Evolutionary conservation across 2,329 filamentous ascomycete species (phyloP).

Genomic region (Coccinonectria pachysandricola): DNA sequence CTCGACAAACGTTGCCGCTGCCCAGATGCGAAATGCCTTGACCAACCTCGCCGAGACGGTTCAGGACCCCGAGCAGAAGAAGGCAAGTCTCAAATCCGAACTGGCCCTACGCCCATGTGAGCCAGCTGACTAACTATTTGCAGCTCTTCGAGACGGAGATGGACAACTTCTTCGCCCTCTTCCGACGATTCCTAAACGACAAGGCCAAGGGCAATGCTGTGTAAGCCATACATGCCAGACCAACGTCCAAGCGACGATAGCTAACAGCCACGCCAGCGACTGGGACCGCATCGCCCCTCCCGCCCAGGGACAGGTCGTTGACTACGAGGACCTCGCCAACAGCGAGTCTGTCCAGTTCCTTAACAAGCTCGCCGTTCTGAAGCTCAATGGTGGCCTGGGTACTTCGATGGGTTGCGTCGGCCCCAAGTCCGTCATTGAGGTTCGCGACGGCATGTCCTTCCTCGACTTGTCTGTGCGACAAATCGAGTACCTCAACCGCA

Average conservation of each 20-base stretch:
- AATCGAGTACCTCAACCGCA: constrained; percentile 98
- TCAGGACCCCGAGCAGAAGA: constrained; percentile 68
- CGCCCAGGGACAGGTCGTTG: constrained; percentile 84
- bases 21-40: constrained; percentile 97
- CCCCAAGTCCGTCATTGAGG: constrained; percentile 98
- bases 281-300: constrained; percentile 96
- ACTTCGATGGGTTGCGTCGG: constrained; percentile 99
- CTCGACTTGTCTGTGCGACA: constrained; percentile 96
- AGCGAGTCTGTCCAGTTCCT: constrained; percentile 87
- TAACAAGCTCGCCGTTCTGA: constrained; percentile 94
- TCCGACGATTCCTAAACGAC: constrained; percentile 96
- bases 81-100: constrained; percentile 48
- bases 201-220: constrained; percentile 95
- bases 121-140: constrained; percentile 5
- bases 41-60: constrained; percentile 88
- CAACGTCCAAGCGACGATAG: constrained; percentile 1
- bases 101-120: not conserved
- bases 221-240: constrained; percentile 35
- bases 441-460: constrained; percentile 99
- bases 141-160: constrained; percentile 97
- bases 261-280: constrained; percentile 46
- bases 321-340: constrained; percentile 85
- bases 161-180: constrained; percentile 99
- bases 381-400: constrained; percentile 98
- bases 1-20: constrained; percentile 92